phyloP scores from a whole-genome alignment of 2,329 filamentous ascomycete species.

The Pleomassaria siparia region DNA sequence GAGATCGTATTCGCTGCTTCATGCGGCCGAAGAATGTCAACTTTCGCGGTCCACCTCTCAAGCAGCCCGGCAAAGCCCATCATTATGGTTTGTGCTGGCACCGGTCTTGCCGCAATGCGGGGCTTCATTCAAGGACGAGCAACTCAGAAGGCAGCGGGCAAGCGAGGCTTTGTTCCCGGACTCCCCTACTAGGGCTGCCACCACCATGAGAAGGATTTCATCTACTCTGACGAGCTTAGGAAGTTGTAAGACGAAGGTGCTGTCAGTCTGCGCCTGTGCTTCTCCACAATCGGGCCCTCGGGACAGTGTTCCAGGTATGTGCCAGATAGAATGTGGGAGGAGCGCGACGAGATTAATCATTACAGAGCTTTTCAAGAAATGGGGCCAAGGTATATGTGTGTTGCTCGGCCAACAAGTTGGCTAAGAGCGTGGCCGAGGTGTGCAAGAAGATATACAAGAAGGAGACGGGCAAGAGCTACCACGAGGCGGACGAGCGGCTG shows the following conservation, averaged over 20 bases:
- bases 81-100: slow-evolving; percentile 46
- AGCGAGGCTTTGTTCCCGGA: slow-evolving; percentile 55
- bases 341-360: slow-evolving; percentile 49
- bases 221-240: slow-evolving; percentile 61
- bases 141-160: slow-evolving; percentile 16
- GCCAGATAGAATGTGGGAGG: slow-evolving; percentile 51
- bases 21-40: slow-evolving; percentile 34
- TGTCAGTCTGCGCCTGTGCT: slow-evolving; percentile 58
- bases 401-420: slow-evolving; percentile 54
- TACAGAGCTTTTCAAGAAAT: slow-evolving; percentile 43
- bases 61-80: slow-evolving; percentile 45
- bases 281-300: slow-evolving; percentile 66
- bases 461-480: slow-evolving; percentile 9
- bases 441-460: slow-evolving; percentile 21
- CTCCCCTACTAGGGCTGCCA: slow-evolving; percentile 65
- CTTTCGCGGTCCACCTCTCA: slow-evolving; percentile 47
- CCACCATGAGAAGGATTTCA: slow-evolving; percentile 54
- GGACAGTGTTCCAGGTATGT: slow-evolving; percentile 54
- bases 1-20: slow-evolving; percentile 38
- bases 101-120: slow-evolving; percentile 34
- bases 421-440: slow-evolving; percentile 38
- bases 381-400: slow-evolving; percentile 63
- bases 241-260: slow-evolving; percentile 60
- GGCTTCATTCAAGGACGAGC: slow-evolving; percentile 38
- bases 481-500: slow-evolving; percentile 16